Base-by-base conservation (phyloP, 371 early-diverging fungal genomes). In the Conidiobolus incongruus region DNA sequence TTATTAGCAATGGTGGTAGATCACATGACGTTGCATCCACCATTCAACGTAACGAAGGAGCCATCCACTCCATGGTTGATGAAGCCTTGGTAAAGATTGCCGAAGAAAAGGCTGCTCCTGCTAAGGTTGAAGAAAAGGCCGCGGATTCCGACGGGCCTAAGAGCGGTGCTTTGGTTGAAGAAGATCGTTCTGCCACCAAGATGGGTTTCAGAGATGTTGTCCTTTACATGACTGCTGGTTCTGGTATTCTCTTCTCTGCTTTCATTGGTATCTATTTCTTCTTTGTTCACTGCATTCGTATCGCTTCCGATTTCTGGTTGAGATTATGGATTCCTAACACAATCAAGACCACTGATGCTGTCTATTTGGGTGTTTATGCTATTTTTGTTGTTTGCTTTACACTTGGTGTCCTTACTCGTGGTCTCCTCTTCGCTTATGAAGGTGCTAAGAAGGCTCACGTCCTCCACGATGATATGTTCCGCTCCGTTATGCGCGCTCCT, bases 401-500 rank as follows among this genome's bases (percentile, higher is more conserved):
- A 32, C 4, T 54, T 1, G 49, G 56, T 46, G 58, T 58, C 35
- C 51, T 61, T 20, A 41, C 52, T 46, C 45, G 46, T 23, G 60
- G 57, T 2, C 46, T 62, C 35, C 46, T 46, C 45, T 53, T 60
- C 24, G 54, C 58, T 4, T 35, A 54, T 17, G 49, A 40, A 6
- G 52, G 55, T 40, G 47, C 51, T 20, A 40, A 36, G 19, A 44
- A 46, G 16, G 50, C 48, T 42, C 43, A 46, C 45, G 38, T 39
- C n/a, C 49, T 47, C 15, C 59, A 54, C 32, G 52, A 52, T 8
- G 84, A 91, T 38, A 68, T 61, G 31, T n/a, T 39, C 11, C 13
- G 11, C 2, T 34, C 34, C 23, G 21, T 63, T 12, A 40, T 73
- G 53, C 68, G 63, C 30, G 68, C 80, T 6, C 81, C 82, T 8